Base-by-base conservation (phyloP, 345 rosid genomes). In the Cardamine chenopodiifolia region DNA sequence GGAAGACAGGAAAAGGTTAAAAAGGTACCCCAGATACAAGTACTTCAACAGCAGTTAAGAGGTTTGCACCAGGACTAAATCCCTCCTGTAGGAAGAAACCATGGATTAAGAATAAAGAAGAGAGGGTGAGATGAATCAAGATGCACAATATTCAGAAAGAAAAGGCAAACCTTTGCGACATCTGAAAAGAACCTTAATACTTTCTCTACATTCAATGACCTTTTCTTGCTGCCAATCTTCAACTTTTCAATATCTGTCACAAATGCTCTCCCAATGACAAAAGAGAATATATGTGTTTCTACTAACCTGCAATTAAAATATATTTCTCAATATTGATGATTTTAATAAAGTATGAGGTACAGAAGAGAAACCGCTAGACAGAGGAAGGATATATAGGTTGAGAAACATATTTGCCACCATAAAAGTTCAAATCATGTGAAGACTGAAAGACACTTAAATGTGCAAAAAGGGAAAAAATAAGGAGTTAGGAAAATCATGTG, bases 231-330 rank as follows among this genome's bases (percentile, higher is more conserved):
- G 85, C 97, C 80, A 71, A 96, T 88, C 83, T 96, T 96, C 84
- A 96, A 86, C 86, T 96, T 96, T 76, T 88, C 99, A 64, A 92
- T 83, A 82, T 96, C 99, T 32, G 99, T 89, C 69, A 92, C 99
- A 88, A 92, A 96, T 53, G 98, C 99, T 88, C 99, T 84, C 86
- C 99, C 99, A 78, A 96, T 90, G 73, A 92, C 99, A 82, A 96
- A 96, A 52, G 91, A 92, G 88, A 96, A 96, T 75, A 96, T 85
- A 54, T 96, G 99, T 78, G 98, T 92, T 86, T 96, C 99, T 75
- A 92, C 98, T 88, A 96, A 85, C 97, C 99, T 96, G 99, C 69
- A 69, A 77, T 78, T 37, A 79, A 80, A 42, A 59, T 29, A 72
- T 71, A 81, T 70, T 48, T 64, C 63, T 72, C 78, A 81, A 62